Conservation (phyloP, 2,329 filamentous ascomycete genomes). For the Trichoderma sp. region DNA sequence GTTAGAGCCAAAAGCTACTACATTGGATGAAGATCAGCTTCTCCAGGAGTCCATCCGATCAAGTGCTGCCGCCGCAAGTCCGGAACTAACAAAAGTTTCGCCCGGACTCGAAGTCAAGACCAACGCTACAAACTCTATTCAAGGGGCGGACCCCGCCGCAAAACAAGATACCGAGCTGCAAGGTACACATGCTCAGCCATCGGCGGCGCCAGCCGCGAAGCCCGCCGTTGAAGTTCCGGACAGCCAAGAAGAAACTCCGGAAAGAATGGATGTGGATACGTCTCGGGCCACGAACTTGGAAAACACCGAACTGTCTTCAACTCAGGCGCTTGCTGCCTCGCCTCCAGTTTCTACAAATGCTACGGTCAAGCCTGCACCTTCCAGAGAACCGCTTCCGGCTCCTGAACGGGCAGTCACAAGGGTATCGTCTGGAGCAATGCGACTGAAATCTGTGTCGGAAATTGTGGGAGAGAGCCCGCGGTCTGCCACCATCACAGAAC, state of each 20-base stretch:
- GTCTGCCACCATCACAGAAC: conserved; percentile 42
- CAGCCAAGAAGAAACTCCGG: conserved; percentile 41
- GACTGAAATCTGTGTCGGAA: conserved; percentile 73
- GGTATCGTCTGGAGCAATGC: conserved; percentile 70
- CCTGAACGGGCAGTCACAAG: conserved; percentile 65
- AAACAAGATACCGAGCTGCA: not conserved
- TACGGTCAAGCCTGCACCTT: conserved; percentile 17
- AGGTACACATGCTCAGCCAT: not conserved
- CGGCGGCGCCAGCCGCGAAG: conserved; percentile 30
- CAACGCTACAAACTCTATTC: conserved; percentile 13
- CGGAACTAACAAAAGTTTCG: conserved; percentile 22
- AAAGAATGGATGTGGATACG: conserved; percentile 44
- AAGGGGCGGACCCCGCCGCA: not conserved
- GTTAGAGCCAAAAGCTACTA: conserved; percentile 37
- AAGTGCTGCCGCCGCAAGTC: conserved; percentile 32
- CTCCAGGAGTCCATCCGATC: conserved; percentile 49
- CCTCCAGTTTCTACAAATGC: conserved; percentile 28
- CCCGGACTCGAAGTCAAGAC: conserved; percentile 14
- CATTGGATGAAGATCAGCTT: conserved; percentile 45
- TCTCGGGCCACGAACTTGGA: conserved; percentile 34
- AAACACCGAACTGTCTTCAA: conserved; percentile 22
- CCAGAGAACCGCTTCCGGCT: conserved; percentile 34
- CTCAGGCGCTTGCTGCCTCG: conserved; percentile 15
- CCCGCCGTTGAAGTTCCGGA: conserved; percentile 43
- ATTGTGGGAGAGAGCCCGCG: conserved; percentile 65